Evolutionary conservation across 2,329 filamentous ascomycete genomes (phyloP), one percentile per base, ranked within the genome.

Genomic region (Microsporum audouinii): DNA sequence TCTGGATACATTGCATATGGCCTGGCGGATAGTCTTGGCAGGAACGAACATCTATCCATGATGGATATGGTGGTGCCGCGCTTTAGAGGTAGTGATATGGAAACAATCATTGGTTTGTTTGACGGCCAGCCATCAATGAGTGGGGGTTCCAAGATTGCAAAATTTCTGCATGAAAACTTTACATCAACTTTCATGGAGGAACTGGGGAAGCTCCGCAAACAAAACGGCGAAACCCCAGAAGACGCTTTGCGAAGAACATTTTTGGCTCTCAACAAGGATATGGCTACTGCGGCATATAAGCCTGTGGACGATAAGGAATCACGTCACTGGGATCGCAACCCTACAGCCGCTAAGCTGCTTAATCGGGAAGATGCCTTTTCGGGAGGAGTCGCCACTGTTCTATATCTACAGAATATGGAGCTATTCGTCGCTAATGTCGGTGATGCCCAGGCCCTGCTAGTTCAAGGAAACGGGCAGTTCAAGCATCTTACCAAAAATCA

Each of bases 151-250:
- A 95, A 95, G 77, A 89, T 99, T 67, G 91, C 94, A 65, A 97
- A 96, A 72, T 99, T 89, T 69, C 78, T 99, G 34, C 92, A 99
- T 71, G 94, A 99, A 75, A 92, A 96, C 70, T 96, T 99, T 73
- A 88, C 89, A 29, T 82, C 87, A 63, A 87, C 90, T 14, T 94
- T 99, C 69, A 83, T 84, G 4, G 82, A 87, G 60, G 92, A 99
- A 74, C 75, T 99, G 58, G 90, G 89, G 65, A 83, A 80, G 62
- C 72, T 95, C 43, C 88, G 87, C 68, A 78, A 77, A 6, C 77
- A 83, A n/a, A 75, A 81, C 36, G 78, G 83, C 34, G 94, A 97
- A 71, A 89, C 83, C 0, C 87, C 92, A 0, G 79, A 82, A 5
- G 92, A 96, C 76, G 94, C 92, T 1, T 75, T 99, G 59, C 82